Evolutionary conservation across 257 asterid genomes (phyloP).

Genomic region (Solanum piurae): DNA sequence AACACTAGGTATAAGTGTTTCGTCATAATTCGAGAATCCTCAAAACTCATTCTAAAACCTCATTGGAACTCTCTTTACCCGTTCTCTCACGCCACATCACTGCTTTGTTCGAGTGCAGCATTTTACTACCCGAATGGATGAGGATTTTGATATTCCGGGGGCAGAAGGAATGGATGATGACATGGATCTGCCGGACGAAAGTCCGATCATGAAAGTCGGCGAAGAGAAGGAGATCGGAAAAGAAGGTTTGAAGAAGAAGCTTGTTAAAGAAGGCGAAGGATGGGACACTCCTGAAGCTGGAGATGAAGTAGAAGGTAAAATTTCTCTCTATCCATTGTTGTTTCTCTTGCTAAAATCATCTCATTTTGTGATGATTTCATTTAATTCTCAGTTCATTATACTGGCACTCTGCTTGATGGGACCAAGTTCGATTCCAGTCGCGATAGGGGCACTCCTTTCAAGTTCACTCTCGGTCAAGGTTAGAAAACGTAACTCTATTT

Average conservation of each 20-base stretch:
- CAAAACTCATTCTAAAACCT: not conserved
- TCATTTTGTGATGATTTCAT: not conserved
- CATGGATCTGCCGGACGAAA: slow-evolving; percentile 44
- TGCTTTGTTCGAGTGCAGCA: not conserved
- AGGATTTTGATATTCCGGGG: slow-evolving; percentile 50
- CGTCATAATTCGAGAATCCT: not conserved
- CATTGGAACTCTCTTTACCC: not conserved
- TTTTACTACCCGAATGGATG: slow-evolving; percentile 25
- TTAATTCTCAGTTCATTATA: slow-evolving; percentile 41
- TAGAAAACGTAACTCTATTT: not conserved
- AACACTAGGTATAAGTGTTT: not conserved
- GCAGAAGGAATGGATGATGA: slow-evolving; percentile 42
- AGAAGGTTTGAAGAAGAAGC: slow-evolving; percentile 59
- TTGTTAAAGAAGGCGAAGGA: slow-evolving; percentile 53
- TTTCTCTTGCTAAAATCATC: not conserved
- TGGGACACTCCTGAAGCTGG: slow-evolving; percentile 65
- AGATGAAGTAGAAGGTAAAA: slow-evolving; percentile 49
- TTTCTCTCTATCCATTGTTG: not conserved
- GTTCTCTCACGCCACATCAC: not conserved
- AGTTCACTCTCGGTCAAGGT: slow-evolving; percentile 74
- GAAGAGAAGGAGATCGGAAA: slow-evolving; percentile 62
- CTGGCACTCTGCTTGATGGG: slow-evolving; percentile 61
- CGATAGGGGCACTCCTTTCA: slow-evolving; percentile 43
- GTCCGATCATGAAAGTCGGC: slow-evolving; percentile 46
- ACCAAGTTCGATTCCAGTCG: slow-evolving; percentile 69